Evolutionary conservation across 2,329 filamentous ascomycete genomes (phyloP).

Genomic region (Trichoderma sp.): DNA sequence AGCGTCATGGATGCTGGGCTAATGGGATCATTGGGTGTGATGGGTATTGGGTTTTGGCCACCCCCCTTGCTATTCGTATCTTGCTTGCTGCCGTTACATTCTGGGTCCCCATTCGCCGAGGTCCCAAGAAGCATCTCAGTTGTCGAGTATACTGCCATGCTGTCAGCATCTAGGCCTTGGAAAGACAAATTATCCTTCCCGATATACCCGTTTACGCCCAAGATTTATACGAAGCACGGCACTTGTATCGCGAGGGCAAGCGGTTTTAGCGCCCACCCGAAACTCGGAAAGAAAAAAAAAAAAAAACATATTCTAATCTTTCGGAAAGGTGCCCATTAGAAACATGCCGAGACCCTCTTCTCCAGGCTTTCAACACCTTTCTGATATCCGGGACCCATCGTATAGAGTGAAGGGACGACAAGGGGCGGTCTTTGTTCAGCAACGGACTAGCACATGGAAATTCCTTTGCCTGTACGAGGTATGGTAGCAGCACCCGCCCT

Average conservation of each 20-base stretch:
- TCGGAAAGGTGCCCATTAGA: not conserved
- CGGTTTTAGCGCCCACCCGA: not conserved
- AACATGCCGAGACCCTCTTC: not conserved
- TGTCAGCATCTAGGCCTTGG: not conserved
- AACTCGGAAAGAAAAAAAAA: not conserved
- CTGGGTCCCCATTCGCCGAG: not conserved
- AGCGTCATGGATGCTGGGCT: conserved; percentile 7
- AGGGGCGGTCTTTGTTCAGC: not conserved
- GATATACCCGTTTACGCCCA: not conserved
- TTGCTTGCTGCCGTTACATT: not conserved
- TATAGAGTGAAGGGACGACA: not conserved
- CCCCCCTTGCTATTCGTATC: not conserved
- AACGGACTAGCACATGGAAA: not conserved
- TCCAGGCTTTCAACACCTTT: not conserved
- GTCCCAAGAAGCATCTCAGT: not conserved
- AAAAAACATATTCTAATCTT: not conserved
- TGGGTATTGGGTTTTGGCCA: not conserved
- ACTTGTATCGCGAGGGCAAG: not conserved
- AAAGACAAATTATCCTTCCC: not conserved
- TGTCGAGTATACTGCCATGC: not conserved
- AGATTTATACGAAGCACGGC: not conserved
- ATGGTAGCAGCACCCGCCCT: not conserved
- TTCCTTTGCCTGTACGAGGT: not conserved
- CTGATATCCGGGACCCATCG: not conserved
- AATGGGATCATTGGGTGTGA: not conserved